Evolutionary conservation across 106 monocot species (phyloP).

Genomic region (Dioscorea zingiberensis): DNA sequence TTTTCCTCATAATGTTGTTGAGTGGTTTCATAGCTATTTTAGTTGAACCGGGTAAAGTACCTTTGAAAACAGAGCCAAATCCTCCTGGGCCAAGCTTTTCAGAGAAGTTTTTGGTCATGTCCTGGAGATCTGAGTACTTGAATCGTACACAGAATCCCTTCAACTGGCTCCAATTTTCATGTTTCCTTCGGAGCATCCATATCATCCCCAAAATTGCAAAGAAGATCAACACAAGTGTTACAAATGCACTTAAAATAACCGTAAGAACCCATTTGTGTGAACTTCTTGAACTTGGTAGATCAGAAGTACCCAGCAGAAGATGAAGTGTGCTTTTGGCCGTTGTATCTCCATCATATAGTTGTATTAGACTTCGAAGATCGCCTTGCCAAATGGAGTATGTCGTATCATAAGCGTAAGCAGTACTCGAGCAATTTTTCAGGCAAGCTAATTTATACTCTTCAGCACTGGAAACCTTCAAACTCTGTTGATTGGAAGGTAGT

Average conservation of each 20-base stretch:
- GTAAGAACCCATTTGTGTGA: too few relatives aligned
- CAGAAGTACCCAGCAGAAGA: conserved; percentile 26
- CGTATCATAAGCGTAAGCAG: conserved; percentile 18
- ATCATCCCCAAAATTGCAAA: too few relatives aligned
- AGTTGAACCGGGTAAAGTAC: conserved; percentile 18
- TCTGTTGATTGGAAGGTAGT: conserved; percentile 16
- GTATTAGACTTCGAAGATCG: conserved; percentile 13
- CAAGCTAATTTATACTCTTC: conserved; percentile 17
- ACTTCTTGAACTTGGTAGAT: conserved; percentile 10
- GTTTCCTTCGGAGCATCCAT: conserved; percentile 11
- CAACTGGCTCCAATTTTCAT: not conserved
- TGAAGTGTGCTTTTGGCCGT: conserved; percentile 18
- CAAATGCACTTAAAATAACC: too few relatives aligned
- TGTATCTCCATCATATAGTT: conserved; percentile 14
- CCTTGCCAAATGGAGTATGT: conserved; percentile 29
- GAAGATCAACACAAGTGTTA: too few relatives aligned
- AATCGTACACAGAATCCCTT: conserved; percentile 16
- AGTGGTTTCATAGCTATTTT: conserved; percentile 32
- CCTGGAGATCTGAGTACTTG: conserved; percentile 8
- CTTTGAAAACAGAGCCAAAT: conserved; percentile 38
- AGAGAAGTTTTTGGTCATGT: conserved; percentile 37
- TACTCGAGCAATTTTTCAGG: conserved; percentile 36
- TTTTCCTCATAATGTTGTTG: conserved; percentile 21
- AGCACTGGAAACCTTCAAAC: not conserved
- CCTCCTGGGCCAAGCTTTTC: conserved; percentile 30